These are phyloP conservation scores for Paramarasmius palmivorus DNA, from an alignment of 1,284 basidiomycete genomes.

Conservation along the genomic window DNA sequence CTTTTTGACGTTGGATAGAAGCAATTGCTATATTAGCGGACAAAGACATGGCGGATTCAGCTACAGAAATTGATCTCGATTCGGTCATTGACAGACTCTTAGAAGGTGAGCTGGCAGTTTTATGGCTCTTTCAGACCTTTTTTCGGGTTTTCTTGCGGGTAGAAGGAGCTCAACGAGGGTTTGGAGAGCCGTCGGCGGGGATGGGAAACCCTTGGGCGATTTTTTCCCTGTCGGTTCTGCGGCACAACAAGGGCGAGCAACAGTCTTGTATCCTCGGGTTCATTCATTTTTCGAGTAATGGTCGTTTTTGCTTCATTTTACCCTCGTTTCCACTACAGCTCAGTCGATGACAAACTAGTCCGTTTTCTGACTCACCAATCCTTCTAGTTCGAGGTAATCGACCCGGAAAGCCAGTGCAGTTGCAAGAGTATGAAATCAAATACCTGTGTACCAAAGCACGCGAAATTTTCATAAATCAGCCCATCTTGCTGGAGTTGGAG, in stretches of 20 bases:
- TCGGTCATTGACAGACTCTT: constrained; percentile 96
- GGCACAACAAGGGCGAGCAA: not conserved
- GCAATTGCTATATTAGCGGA: constrained; percentile 14
- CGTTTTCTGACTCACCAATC: constrained; percentile 5
- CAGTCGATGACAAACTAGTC: not conserved
- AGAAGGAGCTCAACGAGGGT: not conserved
- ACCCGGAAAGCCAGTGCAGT: constrained; percentile 91
- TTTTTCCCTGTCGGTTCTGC: not conserved
- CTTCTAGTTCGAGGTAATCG: constrained; percentile 85
- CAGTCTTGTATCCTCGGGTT: not conserved
- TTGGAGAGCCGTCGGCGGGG: not conserved
- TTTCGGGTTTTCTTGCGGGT: not conserved
- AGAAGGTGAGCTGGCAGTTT: constrained; percentile 77
- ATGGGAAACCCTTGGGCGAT: not conserved
- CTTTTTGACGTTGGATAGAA: constrained; percentile 6
- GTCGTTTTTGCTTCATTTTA: constrained; percentile 18
- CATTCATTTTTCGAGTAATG: not conserved
- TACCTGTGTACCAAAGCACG: constrained; percentile 93
- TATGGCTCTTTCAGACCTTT: constrained; percentile 18
- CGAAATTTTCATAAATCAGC: constrained; percentile 96
- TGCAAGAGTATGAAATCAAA: constrained; percentile 96
- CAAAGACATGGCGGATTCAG: constrained; percentile 56
- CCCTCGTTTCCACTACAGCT: constrained; percentile 13
- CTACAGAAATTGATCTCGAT: constrained; percentile 93
- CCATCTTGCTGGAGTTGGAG: constrained; percentile 91